A percentile compares a stretch with the other conserved stretches of the same genome.
phyloP scores from a whole-genome alignment of 2,329 filamentous ascomycete genomes.

The Alternaria incomplexa region DNA sequence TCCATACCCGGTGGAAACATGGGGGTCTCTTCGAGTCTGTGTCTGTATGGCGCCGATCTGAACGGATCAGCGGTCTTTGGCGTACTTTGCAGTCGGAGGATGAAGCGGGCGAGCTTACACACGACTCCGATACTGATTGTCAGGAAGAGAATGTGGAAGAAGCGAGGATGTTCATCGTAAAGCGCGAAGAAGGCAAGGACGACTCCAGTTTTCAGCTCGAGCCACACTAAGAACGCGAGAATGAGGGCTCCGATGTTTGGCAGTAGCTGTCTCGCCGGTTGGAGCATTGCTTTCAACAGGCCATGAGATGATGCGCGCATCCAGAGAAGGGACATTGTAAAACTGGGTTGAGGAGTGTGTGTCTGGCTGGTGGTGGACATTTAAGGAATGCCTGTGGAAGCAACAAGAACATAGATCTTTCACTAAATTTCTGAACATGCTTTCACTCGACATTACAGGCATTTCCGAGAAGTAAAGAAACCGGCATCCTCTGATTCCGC shows the following conservation, averaged over 20 bases:
- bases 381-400: background rate
- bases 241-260: background rate
- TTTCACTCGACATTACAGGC: background rate
- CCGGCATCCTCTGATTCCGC: background rate
- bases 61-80: background rate
- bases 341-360: background rate
- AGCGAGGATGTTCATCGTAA: background rate
- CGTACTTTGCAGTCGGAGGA: background rate
- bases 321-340: background rate
- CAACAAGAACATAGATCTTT: background rate
- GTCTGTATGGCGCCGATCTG: background rate
- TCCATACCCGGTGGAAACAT: constrained; percentile 2
- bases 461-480: no score
- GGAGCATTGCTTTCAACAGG: background rate
- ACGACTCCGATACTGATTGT: background rate
- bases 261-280: background rate
- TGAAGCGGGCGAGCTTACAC: background rate
- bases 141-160: background rate
- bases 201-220: background rate
- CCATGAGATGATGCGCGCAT: background rate
- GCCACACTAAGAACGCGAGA: background rate
- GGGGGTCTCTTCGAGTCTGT: background rate
- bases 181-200: background rate
- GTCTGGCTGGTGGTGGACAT: background rate
- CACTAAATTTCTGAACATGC: background rate